Evolutionary conservation across 1,284 basidiomycete genomes (phyloP), one percentile per base, ranked within the genome.

Genomic region (Sparassis latifolia): DNA sequence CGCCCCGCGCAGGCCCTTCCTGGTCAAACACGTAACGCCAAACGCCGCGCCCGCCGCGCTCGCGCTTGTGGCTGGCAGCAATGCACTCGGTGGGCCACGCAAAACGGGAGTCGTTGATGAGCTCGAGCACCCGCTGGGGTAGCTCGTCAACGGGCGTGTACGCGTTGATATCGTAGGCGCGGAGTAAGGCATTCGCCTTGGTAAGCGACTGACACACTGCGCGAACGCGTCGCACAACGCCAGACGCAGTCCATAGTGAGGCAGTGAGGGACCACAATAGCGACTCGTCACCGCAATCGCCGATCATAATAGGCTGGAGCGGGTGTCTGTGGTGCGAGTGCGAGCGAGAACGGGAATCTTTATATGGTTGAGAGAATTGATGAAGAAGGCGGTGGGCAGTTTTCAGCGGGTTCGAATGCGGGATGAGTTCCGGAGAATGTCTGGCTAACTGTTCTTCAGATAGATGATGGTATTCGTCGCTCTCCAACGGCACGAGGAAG

Each of bases 21-120:
- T 89, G 86, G 66, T 89, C 86, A 59, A 89, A 89, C 29, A 86
- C 78, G 60, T 86, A 89, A 48, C 86, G 75, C 79, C 81, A 89
- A 2, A 87, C 83, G 27, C 75, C 76, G 35, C 68, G 70, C 0
- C 79, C 81, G 12, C 74, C 73, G 3, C 77, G 69, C 47, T 74
- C 74, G 6, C 61, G 67, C 48, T 70, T 73, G 2, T 78, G 72
- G 45, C 54, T 55, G 27, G 52, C 43, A 4, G 76, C 76, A 43
- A 82, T 69, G 57, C 79, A 76, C 33, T 89, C 81, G 0, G 80
- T 83, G 5, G 85, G 85, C 84, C 84, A 89, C 6, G 83, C 82
- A 38, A 88, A 74, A 32, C 83, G 78, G 4, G 84, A 74, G 55
- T 89, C 86, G 58, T 83, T 81, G 50, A 89, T 77, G 29, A 89